Base-by-base conservation (phyloP, 1,284 basidiomycete species). In the Volvariella surrecta region DNA sequence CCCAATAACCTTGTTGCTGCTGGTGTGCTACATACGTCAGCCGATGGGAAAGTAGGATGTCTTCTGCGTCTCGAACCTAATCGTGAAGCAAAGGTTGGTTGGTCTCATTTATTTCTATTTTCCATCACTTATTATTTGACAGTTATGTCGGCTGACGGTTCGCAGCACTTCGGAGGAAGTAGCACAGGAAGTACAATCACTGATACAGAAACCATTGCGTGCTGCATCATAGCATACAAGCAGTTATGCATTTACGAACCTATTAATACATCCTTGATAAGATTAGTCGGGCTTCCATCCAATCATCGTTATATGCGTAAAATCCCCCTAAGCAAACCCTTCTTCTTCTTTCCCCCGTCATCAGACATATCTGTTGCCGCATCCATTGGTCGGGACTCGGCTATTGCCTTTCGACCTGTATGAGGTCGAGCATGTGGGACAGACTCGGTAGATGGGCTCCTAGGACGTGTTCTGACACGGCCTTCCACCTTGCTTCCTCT, bases 101-200 rank as follows among this genome's bases (percentile, higher is more conserved):
- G 17, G 28, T 24, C 40, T 39, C 39, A 42, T 20, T 41, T 32
- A 45, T 17, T 38, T 19, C 24, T 28, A 28, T 6, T 28, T n/a
- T n/a, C n/a, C 24, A 11, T 28, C 11, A 11, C 24, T 28, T 28
- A 28, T 11, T 20, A 32, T 32, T 45, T 43, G 50, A 37, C 51
- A 94, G 91, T 71, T 98, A 39, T 96, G 92, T 61, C 86, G 96
- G 42, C 60, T 99, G 48, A 99, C 96, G 6, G 76, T 98, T 37
- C 78, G 96, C 55, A 95, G 93, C 56, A 98, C 96, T 1, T 97
- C 95, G 45, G 94, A 95, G 60, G 74, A 84, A 28, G 92, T 96
- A 7, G 92, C 93, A 31, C 61, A 70, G 1, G 89, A 93, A 63
- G 74, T 94, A 38, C 74, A 91, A 58, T 74, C 72, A 55, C 64